phyloP scores from a whole-genome alignment of 495 filamentous ascomycete species.

The Thermothielavioides terrestris region DNA sequence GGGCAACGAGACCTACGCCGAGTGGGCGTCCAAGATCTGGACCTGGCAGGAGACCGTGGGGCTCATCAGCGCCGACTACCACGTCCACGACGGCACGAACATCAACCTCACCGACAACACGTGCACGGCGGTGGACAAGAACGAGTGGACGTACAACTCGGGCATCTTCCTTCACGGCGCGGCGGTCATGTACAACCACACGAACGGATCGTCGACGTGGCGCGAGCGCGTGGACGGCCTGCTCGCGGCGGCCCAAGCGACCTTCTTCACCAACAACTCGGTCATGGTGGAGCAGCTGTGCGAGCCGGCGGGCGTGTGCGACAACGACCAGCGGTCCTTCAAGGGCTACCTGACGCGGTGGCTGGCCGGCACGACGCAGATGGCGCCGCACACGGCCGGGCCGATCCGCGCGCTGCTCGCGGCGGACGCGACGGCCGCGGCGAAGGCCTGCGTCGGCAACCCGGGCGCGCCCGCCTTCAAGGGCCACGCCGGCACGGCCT shows the following conservation, averaged over 20 bases:
- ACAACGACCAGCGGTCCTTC: slow-evolving; percentile 63
- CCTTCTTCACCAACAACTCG: slow-evolving; percentile 48
- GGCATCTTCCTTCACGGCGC: slow-evolving; percentile 66
- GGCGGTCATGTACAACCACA: slow-evolving; percentile 70
- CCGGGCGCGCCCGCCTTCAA: slow-evolving; percentile 37
- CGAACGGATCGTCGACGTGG: slow-evolving; percentile 47
- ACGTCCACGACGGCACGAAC: slow-evolving; percentile 60
- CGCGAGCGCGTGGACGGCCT: slow-evolving; percentile 47
- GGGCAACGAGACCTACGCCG: slow-evolving; percentile 63
- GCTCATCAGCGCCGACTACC: slow-evolving; percentile 52
- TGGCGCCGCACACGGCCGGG: slow-evolving; percentile 55
- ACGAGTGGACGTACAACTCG: slow-evolving; percentile 72
- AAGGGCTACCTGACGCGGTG: slow-evolving; percentile 68
- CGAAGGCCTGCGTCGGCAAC: slow-evolving; percentile 53
- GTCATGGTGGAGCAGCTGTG: slow-evolving; percentile 63
- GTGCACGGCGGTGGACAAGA: slow-evolving; percentile 51
- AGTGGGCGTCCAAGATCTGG: slow-evolving; percentile 65
- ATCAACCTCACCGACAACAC: slow-evolving; percentile 32
- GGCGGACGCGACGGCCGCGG: slow-evolving; percentile 53
- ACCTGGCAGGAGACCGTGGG: slow-evolving; percentile 57
- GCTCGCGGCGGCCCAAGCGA: slow-evolving; percentile 42
- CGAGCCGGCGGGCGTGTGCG: slow-evolving; percentile 56
- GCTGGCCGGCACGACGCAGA: slow-evolving; percentile 55
- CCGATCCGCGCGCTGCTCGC: slow-evolving; percentile 50
- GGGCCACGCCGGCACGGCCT: slow-evolving; percentile 43